Conservation (phyloP, 2,329 filamentous ascomycete species). For the Orbilia javanica region DNA sequence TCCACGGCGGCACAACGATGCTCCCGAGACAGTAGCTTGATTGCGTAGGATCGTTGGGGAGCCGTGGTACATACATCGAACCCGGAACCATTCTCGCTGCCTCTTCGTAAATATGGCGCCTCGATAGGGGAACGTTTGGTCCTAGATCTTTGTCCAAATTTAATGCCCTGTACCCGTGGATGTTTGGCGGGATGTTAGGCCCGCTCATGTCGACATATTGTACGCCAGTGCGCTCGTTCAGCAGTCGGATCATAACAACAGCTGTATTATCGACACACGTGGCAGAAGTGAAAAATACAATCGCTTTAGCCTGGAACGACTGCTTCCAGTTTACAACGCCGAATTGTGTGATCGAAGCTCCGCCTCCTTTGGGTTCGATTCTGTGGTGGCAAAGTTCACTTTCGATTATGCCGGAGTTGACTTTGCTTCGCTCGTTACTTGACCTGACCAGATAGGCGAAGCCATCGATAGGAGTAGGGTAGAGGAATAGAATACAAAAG, state of each 20-base stretch:
- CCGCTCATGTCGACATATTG: conserved; percentile 40
- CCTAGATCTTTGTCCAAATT: not conserved
- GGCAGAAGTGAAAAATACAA: conserved; percentile 22
- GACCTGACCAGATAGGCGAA: conserved; percentile 17
- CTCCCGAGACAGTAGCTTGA: conserved; percentile 42
- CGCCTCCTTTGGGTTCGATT: not conserved
- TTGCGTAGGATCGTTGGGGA: conserved; percentile 3
- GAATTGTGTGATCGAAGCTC: conserved; percentile 14
- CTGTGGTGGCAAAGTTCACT: conserved; percentile 10
- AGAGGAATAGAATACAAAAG: not conserved
- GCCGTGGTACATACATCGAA: conserved; percentile 33
- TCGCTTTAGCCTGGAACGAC: conserved; percentile 9
- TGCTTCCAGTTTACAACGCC: conserved; percentile 40
- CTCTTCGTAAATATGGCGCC: not conserved
- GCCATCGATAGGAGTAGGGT: not conserved
- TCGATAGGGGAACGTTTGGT: not conserved
- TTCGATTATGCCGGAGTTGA: not conserved
- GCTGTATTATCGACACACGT: not conserved
- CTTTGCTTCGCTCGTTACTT: not conserved
- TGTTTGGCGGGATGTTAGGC: conserved; percentile 6
- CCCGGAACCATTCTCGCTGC: conserved; percentile 35
- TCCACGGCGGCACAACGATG: conserved; percentile 36
- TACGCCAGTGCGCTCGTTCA: conserved; percentile 17
- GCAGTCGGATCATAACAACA: conserved; percentile 18
- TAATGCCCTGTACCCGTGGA: conserved; percentile 18